Percentiles rank a stretch among this genome's conserved stretches.
These are phyloP conservation scores for Priceomyces haplophilus DNA, from an alignment of 805 yeast species.

Conservation along the genomic window DNA sequence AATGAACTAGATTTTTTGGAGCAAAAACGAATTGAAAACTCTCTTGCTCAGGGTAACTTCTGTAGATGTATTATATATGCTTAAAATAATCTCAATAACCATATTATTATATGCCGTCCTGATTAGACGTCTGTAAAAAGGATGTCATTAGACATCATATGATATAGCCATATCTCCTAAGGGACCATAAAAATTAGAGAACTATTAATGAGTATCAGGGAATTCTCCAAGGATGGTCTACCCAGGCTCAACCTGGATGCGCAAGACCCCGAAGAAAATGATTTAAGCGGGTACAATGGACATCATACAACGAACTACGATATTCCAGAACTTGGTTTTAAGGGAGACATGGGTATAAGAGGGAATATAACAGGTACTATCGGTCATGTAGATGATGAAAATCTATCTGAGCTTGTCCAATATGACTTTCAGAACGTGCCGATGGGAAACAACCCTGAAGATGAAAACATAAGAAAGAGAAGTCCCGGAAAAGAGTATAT, in stretches of 20 bases:
- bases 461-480: conserved; percentile 2
- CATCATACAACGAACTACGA: background rate
- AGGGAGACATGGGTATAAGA: background rate
- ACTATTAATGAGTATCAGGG: background rate
- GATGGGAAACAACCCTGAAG: background rate
- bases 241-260: background rate
- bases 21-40: background rate
- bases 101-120: background rate
- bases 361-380: background rate
- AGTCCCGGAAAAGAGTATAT: background rate
- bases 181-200: no score
- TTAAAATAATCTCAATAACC: background rate
- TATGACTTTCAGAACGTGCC: background rate
- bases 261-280: background rate
- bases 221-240: background rate
- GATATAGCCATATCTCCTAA: no score
- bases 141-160: no score
- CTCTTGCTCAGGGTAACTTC: background rate
- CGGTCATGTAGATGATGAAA: background rate
- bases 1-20: background rate
- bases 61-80: background rate
- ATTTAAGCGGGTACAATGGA: background rate
- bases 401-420: conserved; percentile 2
- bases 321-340: background rate
- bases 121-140: background rate